Base-by-base conservation (phyloP, 208 protist species). In the Trypanosoma congolense region DNA sequence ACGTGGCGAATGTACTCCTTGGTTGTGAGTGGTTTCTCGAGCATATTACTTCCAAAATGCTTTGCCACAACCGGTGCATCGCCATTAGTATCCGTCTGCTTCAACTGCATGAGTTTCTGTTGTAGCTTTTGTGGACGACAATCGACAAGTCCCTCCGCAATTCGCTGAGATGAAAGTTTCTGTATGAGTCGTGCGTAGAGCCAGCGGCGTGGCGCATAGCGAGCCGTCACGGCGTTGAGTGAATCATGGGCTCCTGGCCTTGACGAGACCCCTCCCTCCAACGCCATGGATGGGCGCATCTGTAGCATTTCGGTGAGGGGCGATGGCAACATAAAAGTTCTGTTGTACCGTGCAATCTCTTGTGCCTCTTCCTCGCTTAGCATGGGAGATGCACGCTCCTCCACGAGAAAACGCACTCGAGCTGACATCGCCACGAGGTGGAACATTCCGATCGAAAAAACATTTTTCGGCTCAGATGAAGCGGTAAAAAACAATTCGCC, bases 241-340 rank as follows among this genome's bases (percentile, higher is more conserved):
- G 26, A 10, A 19, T 26, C 25, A 31, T 19, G 6, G 5, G 22
- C 52, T 51, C 14, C 24, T 16, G 41, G 41, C 21, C 38, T 3
- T 1, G 46, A 26, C 8, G 22, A 33, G 16, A 21, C 12, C 4
- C 18, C 14, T 49, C 19, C 24, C 2, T 0, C 36, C 1, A 10
- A 28, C 10, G 18, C 29, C 12, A 21, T 38, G 0, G 45, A 21
- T 10, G 45, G 43, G 1, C 51, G 51, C 8, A 19, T 45, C 55
- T 74, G 70, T 28, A 70, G 38, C 48, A 87, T 73, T 18, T 70
- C 65, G 3, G 83, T 91, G 61, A 71, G 83, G 3, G 80, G 83
- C 6, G 72, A 75, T 14, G 75, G 72, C 28, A 87, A 30, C 43
- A 53, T 40, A 61, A 67, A 78, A 29, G 50, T 22, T 3, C 24